Evolutionary conservation across 192 early-diverging fungal genomes (phyloP), one percentile per base, ranked within the genome.

Genomic region (Entomortierella lignicola): DNA sequence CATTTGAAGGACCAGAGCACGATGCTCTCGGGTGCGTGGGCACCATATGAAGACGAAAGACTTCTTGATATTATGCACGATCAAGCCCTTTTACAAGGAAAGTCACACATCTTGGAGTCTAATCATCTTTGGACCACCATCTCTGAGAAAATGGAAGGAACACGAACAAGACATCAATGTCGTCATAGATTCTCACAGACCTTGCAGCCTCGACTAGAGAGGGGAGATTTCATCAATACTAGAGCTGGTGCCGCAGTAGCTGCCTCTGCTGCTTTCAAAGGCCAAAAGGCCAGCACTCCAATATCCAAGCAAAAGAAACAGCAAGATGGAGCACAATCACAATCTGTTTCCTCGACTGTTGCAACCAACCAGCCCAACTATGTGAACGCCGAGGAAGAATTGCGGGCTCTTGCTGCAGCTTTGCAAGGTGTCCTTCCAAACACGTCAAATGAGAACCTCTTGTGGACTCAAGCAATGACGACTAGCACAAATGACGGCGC

Each of bases 31-130:
- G 80, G 80, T 25, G 54, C 41, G 12, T 74, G 80, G 71, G 15
- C 53, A 7, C 31, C 63, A 0, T 59, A 82, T 23, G 80, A 82
- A 48, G 71, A 74, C 25, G 56, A 66, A 15, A 41, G 8, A 6
- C 47, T 82, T 13, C 55, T 66, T 52, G 55, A 64, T n/a, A 61
- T 82, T 23, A 60, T 82, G 43, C 57, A 63, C 11, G 80, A 74
- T 1, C 30, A 66, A 15, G 65, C 68, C 0, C 13, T 41, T 8
- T 26, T 37, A 37, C 71, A 72, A 18, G 61, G 61, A 6, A 72
- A 72, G 48, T 13, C 52, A 13, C 50, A 55, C 21, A 23, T 65
- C 44, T 39, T 64, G n/a, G 71, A 72, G 8, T 54, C 71, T 4
- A 47, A 12, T 6, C 53, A 43, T 13, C 44, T 65, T 47, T 72